Percentiles rank a stretch among this genome's conserved stretches.
phyloP scores from a whole-genome alignment of 2,329 filamentous ascomycete species.

The Scleromitrula shiraiana region DNA sequence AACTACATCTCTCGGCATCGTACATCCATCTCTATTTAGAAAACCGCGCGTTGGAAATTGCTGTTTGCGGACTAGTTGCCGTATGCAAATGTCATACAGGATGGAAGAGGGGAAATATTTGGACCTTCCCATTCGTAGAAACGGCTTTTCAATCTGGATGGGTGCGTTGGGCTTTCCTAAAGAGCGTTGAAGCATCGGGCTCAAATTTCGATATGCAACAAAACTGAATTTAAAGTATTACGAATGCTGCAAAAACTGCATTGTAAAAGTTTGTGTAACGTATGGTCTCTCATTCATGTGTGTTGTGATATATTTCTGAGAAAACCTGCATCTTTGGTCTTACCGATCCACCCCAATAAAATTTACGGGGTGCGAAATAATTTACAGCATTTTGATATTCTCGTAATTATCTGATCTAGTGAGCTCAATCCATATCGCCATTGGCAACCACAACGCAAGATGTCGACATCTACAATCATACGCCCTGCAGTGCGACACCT shows the following conservation, averaged over 20 bases:
- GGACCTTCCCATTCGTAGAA: not conserved
- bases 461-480: slow-evolving; percentile 25
- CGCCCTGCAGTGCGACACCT: slow-evolving; percentile 20
- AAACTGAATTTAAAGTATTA: not conserved
- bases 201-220: slow-evolving; percentile 12
- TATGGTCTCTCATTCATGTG: slow-evolving; percentile 1
- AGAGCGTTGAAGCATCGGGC: slow-evolving; percentile 3
- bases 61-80: not conserved
- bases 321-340: slow-evolving; percentile 1
- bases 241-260: not conserved
- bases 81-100: slow-evolving; percentile 2
- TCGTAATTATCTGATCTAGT: not conserved
- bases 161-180: slow-evolving; percentile 3
- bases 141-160: not conserved
- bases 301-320: not conserved
- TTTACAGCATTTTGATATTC: slow-evolving; percentile 15
- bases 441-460: slow-evolving; percentile 16
- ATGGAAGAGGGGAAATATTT: not conserved
- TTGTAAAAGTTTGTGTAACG: not conserved
- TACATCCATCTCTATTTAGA: not conserved
- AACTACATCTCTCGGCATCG: not conserved
- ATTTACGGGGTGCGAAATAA: slow-evolving; percentile 3
- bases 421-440: slow-evolving; percentile 10
- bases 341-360: not conserved
- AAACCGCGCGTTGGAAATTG: not conserved